Evolutionary conservation across 2,329 filamentous ascomycete genomes (phyloP).

Genomic region (Lojkania enalia): DNA sequence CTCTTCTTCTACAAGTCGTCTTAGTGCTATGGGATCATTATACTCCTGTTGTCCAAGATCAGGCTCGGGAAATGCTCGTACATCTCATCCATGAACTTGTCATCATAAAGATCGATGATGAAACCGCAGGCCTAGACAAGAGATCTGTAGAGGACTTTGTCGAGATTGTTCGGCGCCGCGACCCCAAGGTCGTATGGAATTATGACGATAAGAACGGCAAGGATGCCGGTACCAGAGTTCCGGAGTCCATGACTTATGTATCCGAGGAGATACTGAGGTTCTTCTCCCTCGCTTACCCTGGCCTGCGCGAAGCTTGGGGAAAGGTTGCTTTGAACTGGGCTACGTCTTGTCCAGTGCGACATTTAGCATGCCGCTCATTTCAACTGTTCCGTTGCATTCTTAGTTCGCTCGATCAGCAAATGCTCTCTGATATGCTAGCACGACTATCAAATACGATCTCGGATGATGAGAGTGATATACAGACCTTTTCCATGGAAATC

Average conservation of each 20-base stretch:
- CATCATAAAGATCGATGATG: constrained; percentile 74
- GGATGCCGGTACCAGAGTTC: constrained; percentile 72
- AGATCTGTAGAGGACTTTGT: constrained; percentile 83
- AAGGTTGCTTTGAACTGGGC: constrained; percentile 92
- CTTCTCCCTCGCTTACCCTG: constrained; percentile 81
- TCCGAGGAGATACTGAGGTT: constrained; percentile 81
- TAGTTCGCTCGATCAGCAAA: constrained; percentile 84
- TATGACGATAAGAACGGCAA: constrained; percentile 92
- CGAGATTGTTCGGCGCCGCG: constrained; percentile 81
- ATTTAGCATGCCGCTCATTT: constrained; percentile 94
- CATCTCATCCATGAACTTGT: constrained; percentile 96
- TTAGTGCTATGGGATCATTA: constrained; percentile 98
- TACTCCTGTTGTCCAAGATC: constrained; percentile 90
- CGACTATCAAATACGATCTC: constrained; percentile 95
- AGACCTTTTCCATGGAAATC: constrained; percentile 98
- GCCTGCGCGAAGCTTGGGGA: constrained; percentile 89
- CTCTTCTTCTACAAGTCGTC: constrained; percentile 85
- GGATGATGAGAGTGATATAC: constrained; percentile 88
- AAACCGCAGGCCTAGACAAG: constrained; percentile 67
- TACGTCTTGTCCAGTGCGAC: constrained; percentile 91
- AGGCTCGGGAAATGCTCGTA: constrained; percentile 95
- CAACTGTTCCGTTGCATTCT: constrained; percentile 95
- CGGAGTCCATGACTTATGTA: constrained; percentile 82
- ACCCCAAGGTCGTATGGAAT: constrained; percentile 83
- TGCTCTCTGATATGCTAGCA: constrained; percentile 96